Conservation (phyloP, 176 grass and related monocot genomes). For the Lolium multiflorum region DNA sequence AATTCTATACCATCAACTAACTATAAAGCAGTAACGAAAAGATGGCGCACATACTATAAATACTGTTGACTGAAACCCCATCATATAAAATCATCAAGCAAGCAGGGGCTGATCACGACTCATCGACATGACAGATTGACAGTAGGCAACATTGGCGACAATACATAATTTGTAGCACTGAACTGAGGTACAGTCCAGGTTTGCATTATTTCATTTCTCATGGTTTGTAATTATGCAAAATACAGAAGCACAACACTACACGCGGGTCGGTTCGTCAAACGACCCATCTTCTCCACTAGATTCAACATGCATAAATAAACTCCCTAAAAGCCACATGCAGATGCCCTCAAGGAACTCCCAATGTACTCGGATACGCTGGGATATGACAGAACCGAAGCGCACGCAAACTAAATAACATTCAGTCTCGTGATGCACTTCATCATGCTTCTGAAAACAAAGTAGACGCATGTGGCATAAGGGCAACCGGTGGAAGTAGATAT, state of each 20-base stretch:
- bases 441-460: background rate
- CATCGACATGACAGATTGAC: background rate
- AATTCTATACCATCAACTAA: background rate
- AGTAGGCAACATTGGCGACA: background rate
- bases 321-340: background rate
- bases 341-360: background rate
- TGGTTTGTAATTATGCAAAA: background rate
- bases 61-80: conserved; percentile 1
- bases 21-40: background rate
- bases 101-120: background rate
- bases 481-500: background rate
- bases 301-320: background rate
- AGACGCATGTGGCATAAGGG: background rate
- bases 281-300: background rate
- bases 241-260: background rate
- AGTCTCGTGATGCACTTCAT: background rate
- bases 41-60: background rate
- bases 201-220: background rate
- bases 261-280: background rate
- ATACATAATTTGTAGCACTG: background rate
- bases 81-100: background rate
- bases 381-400: background rate
- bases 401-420: background rate
- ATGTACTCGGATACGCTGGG: background rate
- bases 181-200: background rate